Evolutionary conservation across 1,284 basidiomycete genomes (phyloP).

Genomic region (Chalciporus piperatoides): DNA sequence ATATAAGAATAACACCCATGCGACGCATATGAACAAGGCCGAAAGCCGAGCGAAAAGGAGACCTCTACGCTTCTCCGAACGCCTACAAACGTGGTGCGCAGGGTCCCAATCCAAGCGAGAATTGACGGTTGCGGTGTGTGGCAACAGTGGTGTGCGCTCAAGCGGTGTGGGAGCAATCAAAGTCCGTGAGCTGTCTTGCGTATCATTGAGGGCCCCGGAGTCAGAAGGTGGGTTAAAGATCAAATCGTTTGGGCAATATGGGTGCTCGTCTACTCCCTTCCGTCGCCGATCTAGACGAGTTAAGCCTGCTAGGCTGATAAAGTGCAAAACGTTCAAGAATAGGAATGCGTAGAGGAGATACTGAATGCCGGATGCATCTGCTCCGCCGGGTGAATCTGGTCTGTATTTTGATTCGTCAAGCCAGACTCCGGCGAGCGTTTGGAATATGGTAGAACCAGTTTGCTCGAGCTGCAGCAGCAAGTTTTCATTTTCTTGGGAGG

Average conservation of each 20-base stretch:
- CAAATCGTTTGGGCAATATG: constrained; percentile 19
- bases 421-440: constrained; percentile 63
- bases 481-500: background rate
- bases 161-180: background rate
- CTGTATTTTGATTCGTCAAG: constrained; percentile 39
- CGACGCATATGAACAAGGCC: constrained; percentile 44
- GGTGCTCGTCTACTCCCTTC: constrained; percentile 20
- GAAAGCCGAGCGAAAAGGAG: constrained; percentile 45
- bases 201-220: background rate
- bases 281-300: constrained; percentile 43
- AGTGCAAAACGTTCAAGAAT: constrained; percentile 56
- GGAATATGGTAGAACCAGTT: constrained; percentile 65
- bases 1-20: constrained; percentile 66
- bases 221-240: background rate
- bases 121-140: background rate
- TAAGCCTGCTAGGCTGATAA: constrained; percentile 48
- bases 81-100: constrained; percentile 25
- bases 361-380: constrained; percentile 39
- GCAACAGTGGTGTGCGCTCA: constrained; percentile 18
- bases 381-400: constrained; percentile 17
- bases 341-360: constrained; percentile 58
- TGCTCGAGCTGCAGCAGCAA: constrained; percentile 56
- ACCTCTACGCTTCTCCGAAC: constrained; percentile 48
- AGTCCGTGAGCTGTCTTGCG: background rate
- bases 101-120: constrained; percentile 7